phyloP scores from a whole-genome alignment of 805 yeast species.

The Wickerhamomyces hampshirensis region DNA sequence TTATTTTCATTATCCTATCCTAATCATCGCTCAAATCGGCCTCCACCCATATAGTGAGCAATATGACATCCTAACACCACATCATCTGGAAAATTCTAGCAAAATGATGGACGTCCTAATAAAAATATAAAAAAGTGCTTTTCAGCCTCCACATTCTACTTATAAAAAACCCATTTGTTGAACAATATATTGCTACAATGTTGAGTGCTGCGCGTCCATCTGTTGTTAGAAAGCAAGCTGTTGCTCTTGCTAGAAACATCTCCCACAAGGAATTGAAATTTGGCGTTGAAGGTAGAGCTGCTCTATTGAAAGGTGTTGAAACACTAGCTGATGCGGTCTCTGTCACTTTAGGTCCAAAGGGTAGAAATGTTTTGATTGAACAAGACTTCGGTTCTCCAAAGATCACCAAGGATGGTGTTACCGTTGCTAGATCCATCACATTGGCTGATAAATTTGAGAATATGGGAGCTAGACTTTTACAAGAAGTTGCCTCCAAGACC shows the following conservation, averaged over 20 bases:
- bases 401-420: slow-evolving; percentile 99
- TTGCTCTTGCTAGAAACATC: slow-evolving; percentile 26
- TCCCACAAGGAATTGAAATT: slow-evolving; percentile 91
- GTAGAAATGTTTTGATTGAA: slow-evolving; percentile 95
- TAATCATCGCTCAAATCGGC: no score
- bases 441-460: slow-evolving; percentile 93
- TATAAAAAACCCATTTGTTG: background rate
- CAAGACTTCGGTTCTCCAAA: slow-evolving; percentile 97
- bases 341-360: slow-evolving; percentile 96
- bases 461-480: slow-evolving; percentile 92
- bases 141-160: background rate
- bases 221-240: slow-evolving; percentile 18
- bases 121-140: background rate
- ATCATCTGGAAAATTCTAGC: slow-evolving; percentile 15
- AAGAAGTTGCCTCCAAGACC: slow-evolving; percentile 97
- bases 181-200: slow-evolving; percentile 10
- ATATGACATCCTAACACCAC: slow-evolving; percentile 11
- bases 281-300: slow-evolving; percentile 56
- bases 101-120: slow-evolving; percentile 5
- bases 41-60: no score
- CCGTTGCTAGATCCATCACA: slow-evolving; percentile 87
- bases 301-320: slow-evolving; percentile 91
- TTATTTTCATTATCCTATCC: no score
- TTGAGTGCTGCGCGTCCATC: slow-evolving; percentile 25
- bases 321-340: slow-evolving; percentile 85